Base-by-base conservation (phyloP, 2,329 filamentous ascomycete species). In the Aspergillus unguis region DNA sequence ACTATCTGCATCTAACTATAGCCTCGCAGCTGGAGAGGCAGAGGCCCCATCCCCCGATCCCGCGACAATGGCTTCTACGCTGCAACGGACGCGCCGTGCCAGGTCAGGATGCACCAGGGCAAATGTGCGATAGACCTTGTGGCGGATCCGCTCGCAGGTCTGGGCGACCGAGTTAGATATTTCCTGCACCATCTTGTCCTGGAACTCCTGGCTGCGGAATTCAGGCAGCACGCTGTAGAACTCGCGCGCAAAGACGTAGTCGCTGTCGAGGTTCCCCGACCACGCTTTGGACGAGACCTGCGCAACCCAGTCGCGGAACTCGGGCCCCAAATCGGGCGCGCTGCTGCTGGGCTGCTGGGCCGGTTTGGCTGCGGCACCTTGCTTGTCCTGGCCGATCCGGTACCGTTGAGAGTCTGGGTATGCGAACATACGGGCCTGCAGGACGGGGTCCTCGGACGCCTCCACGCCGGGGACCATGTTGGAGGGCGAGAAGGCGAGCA, bases 371-470 rank as follows among this genome's bases (percentile, higher is more conserved):
- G 17, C 17, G 17, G 17, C 17, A 17, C 1, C 17, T 1, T 17
- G 17, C 17, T 17, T 17, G 17, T 17, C 17, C 17, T 17, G 17
- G 32, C 83, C 83, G 2, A 86, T 71, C 41, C 84, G 81, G 69
- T 87, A 80, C 32, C 82, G 79, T 55, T 85, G 82, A 25, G 84
- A 85, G 64, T 88, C 85, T 8, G 83, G 81, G 71, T 88, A 88
- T 1, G 84, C 87, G 76, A 88, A 88, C 36, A 87, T 77, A 50
- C 85, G 83, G 32, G 80, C 81, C 69, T 88, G 85, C 2, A 88
- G 75, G 32, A 88, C 83, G 1, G 85, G 85, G 60, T 88, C 85
- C 57, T 84, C 83, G 6, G 85, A 86, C 8, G 85, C 81, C 69
- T 87, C 85, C 50, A 86, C 81, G 48, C 85, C 85, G 4, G 85